phyloP scores from a whole-genome alignment of 2,329 filamentous ascomycete species.

The Sporothrix pallida region DNA sequence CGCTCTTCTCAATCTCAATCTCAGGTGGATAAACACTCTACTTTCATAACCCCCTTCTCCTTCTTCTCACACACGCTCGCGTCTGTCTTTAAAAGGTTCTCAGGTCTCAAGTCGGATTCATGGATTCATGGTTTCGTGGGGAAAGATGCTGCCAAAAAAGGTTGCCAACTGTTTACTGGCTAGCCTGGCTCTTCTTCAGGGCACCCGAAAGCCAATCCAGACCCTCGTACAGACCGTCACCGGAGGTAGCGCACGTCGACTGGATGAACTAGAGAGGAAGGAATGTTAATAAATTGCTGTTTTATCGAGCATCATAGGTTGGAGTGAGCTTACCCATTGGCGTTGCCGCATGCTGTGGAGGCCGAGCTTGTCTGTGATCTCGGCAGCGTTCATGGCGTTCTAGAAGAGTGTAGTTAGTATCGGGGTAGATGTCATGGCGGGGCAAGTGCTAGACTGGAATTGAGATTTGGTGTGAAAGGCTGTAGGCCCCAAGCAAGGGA shows the following conservation, averaged over 20 bases:
- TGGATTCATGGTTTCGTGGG: background rate
- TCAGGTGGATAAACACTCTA: background rate
- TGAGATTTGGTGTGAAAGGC: background rate
- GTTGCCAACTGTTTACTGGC: conserved; percentile 33
- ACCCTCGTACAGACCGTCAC: conserved; percentile 80
- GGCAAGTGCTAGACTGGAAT: background rate
- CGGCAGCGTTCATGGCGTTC: conserved; percentile 99
- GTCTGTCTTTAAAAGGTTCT: background rate
- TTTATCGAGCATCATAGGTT: conserved; percentile 63
- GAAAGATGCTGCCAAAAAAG: conserved; percentile 5
- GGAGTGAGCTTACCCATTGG: conserved; percentile 81
- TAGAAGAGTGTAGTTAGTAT: conserved; percentile 46
- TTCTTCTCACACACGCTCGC: background rate
- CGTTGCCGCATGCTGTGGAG: conserved; percentile 98
- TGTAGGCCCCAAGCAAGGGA: conserved; percentile 16
- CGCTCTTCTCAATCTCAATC: background rate
- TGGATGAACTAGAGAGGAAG: conserved; percentile 78
- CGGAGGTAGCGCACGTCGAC: conserved; percentile 84
- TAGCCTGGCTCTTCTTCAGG: conserved; percentile 67
- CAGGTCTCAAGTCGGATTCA: background rate
- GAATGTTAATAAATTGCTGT: conserved; percentile 86
- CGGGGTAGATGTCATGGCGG: background rate
- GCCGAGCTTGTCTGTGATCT: conserved; percentile 99
- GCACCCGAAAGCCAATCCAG: conserved; percentile 82
- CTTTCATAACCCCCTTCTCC: background rate